These are phyloP conservation scores for Corchorus capsularis DNA, from an alignment of 345 rosid species.

Conservation along the genomic window DNA sequence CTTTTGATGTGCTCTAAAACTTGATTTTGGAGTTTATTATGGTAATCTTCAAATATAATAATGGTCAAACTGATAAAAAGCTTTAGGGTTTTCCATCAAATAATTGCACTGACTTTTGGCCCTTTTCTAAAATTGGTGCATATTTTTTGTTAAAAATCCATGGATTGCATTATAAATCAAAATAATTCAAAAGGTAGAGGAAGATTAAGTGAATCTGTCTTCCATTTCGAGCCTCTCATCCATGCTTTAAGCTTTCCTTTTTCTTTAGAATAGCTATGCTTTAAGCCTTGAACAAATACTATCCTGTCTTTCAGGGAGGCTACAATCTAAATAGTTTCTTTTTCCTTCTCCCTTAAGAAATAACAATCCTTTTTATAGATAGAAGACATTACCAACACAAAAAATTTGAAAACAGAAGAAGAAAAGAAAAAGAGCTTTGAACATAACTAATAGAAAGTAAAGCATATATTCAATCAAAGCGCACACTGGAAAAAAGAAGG, in stretches of 20 bases:
- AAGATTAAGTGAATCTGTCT: too few relatives aligned
- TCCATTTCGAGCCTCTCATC: too few relatives aligned
- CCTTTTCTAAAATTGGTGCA: too few relatives aligned
- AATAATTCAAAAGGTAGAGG: not conserved
- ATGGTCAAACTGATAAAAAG: not conserved
- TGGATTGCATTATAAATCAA: too few relatives aligned
- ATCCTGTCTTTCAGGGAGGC: not conserved
- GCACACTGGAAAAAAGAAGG: not conserved
- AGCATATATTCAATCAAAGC: slow-evolving; percentile 8
- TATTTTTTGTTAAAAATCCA: too few relatives aligned
- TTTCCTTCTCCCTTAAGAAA: slow-evolving; percentile 16
- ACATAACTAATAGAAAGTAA: slow-evolving; percentile 1
- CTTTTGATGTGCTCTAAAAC: not conserved
- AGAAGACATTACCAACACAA: not conserved
- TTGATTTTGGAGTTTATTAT: not conserved
- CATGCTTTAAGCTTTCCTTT: too few relatives aligned
- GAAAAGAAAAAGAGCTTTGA: slow-evolving; percentile 6
- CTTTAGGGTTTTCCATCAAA: not conserved
- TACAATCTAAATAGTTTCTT: not conserved
- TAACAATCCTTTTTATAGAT: not conserved
- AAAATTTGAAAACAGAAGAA: too few relatives aligned
- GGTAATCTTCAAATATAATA: not conserved
- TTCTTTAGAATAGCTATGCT: not conserved
- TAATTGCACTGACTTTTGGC: too few relatives aligned
- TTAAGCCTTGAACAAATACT: not conserved